Evolutionary conservation across 108 stramenopile species (phyloP), one percentile per base, ranked within the genome.

Genomic region (Skeletonema costatum): DNA sequence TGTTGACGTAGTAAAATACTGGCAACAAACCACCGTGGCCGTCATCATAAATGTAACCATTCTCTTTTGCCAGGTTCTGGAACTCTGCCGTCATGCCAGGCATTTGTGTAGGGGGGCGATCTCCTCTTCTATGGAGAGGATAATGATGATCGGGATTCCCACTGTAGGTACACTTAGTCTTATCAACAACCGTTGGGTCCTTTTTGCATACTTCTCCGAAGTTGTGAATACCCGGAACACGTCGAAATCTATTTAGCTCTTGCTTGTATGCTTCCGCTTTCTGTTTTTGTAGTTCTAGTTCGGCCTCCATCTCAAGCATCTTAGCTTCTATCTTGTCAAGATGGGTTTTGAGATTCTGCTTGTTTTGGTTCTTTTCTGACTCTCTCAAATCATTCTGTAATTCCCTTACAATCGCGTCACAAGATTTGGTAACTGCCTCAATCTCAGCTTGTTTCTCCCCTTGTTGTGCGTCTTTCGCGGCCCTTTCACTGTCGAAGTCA

Each of bases 31-130:
- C 75, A 32, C 81, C 81, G 32, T 80, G 61, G 38, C 79, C 75
- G 70, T 84, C 83, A 58, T 80, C 75, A 51, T 84, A 81, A 38
- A 84, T 46, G 63, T 84, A 80, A 12, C 79, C 83, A 62, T 80
- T 84, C 25, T 80, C 78, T 62, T 73, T 80, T 16, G 68, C 83
- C 38, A 84, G 76, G 35, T 80, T 84, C 16, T 80, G 62, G 9
- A 81, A 76, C 63, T 84, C 78, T 12, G 25, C 25, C 42, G 66
- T 62, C 29, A 70, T 61, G 16, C 38, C 32, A 6, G 81, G 81
- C 81, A 82, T 82, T 62, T 76, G 81, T 12, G 81, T 75, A 46
- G 81, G 81, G 29, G 71, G 81, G 8, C 60, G 64, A 16, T 76
- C 68, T n/a, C 81, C 81, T 44, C 81, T 76, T 35, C 81, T 33